phyloP scores from a whole-genome alignment of 192 early-diverging fungal species.

The Podochytrium sp. region DNA sequence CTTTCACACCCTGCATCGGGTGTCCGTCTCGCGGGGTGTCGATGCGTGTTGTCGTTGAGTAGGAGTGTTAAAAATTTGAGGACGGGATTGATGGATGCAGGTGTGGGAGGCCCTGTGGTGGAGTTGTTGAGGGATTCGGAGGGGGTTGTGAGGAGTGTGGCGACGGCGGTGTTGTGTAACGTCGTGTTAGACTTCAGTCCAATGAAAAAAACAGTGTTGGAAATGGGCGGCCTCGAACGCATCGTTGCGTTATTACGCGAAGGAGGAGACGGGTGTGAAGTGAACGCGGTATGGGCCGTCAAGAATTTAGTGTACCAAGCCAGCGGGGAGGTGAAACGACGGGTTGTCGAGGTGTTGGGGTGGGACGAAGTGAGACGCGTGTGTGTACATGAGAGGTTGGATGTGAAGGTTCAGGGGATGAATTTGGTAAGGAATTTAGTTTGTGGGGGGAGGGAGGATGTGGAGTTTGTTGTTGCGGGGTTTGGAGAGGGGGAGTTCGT shows the following conservation, averaged over 20 bases:
- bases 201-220: slow-evolving; percentile 74
- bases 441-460: slow-evolving; percentile 60
- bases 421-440: slow-evolving; percentile 77
- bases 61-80: slow-evolving; percentile 75
- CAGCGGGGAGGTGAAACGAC: slow-evolving; percentile 65
- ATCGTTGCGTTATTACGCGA: slow-evolving; percentile 49
- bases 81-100: slow-evolving; percentile 79
- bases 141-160: slow-evolving; percentile 64
- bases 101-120: slow-evolving; percentile 70
- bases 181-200: slow-evolving; percentile 85
- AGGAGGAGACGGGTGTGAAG: slow-evolving; percentile 22
- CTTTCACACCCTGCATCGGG: slow-evolving; percentile 59
- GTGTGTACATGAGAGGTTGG: slow-evolving; percentile 73
- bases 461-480: slow-evolving; percentile 71
- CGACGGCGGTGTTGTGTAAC: slow-evolving; percentile 82
- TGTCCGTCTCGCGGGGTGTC: slow-evolving; percentile 77
- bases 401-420: too few species aligned
- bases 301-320: slow-evolving; percentile 80
- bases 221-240: slow-evolving; percentile 70
- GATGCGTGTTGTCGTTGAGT: slow-evolving; percentile 77
- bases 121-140: slow-evolving; percentile 67
- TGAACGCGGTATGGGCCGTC: slow-evolving; percentile 82
- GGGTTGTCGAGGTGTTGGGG: slow-evolving; percentile 68
- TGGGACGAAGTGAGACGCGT: slow-evolving; percentile 62
- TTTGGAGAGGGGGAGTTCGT: slow-evolving; percentile 64